Conservation (phyloP, 768 basidiomycete genomes). For the Strobilomyces echinocephalus region DNA sequence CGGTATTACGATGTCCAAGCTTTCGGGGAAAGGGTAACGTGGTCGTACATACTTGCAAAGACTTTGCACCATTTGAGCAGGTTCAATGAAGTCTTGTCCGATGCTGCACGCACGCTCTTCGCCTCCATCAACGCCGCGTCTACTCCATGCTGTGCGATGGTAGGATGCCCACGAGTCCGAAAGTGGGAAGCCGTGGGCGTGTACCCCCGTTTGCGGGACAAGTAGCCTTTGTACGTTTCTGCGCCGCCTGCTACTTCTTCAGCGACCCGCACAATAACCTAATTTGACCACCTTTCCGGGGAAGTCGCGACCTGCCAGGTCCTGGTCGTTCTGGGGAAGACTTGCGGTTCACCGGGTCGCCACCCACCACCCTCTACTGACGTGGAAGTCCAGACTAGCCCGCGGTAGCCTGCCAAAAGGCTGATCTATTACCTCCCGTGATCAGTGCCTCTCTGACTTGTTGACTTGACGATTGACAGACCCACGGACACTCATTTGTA, state of each 20-base stretch:
- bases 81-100: constrained; percentile 7
- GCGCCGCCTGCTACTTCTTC: constrained; percentile 7
- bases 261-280: constrained; percentile 10
- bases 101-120: constrained; percentile 6
- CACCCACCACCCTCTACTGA: constrained; percentile 18
- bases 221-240: constrained; percentile 20
- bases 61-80: constrained; percentile 10
- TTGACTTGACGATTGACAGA: constrained; percentile 27
- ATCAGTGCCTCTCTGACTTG: constrained; percentile 9
- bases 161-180: constrained; percentile 13
- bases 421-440: constrained; percentile 18
- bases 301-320: constrained; percentile 6
- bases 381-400: constrained; percentile 14
- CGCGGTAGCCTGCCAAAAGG: constrained; percentile 11
- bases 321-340: constrained; percentile 4
- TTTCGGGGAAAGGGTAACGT: constrained; percentile 19
- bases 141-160: neutral
- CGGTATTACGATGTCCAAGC: constrained; percentile 1
- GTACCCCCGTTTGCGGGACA: constrained; percentile 17
- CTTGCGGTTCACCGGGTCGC: constrained; percentile 9
- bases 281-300: constrained; percentile 9
- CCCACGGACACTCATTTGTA: constrained; percentile 22
- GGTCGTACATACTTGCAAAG: constrained; percentile 2
- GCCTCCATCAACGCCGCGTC: constrained; percentile 2
- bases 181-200: constrained; percentile 14